Conservation (phyloP, 2,329 filamentous ascomycete genomes). For the Aspergillus spinulosporus region DNA sequence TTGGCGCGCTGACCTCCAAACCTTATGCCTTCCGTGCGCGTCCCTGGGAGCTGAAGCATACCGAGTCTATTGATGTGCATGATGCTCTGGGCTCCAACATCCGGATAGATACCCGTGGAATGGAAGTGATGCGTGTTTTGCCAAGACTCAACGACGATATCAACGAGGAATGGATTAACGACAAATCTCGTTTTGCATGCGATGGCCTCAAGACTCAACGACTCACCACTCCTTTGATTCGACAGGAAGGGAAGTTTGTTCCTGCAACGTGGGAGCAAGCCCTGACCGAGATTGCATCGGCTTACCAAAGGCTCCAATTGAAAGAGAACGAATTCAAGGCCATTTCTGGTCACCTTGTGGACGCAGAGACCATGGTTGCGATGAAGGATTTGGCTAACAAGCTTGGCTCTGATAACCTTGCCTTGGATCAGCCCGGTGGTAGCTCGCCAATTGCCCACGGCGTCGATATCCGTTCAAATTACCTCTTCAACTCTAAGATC, state of each 20-base stretch:
- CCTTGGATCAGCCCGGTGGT: slow-evolving; percentile 84
- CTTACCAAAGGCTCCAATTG: slow-evolving; percentile 75
- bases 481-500: slow-evolving; percentile 94
- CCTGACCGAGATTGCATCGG: slow-evolving; percentile 78
- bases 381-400: slow-evolving; percentile 97
- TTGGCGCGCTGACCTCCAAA: slow-evolving; percentile 94
- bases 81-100: slow-evolving; percentile 94
- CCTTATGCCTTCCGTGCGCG: slow-evolving; percentile 96
- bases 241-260: slow-evolving; percentile 85
- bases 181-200: slow-evolving; percentile 95
- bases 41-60: slow-evolving; percentile 96
- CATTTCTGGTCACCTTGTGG: slow-evolving; percentile 84
- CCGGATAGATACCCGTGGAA: slow-evolving; percentile 84
- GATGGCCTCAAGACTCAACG: slow-evolving; percentile 96
- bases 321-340: slow-evolving; percentile 95
- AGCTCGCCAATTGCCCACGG: slow-evolving; percentile 85
- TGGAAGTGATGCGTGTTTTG: slow-evolving; percentile 93
- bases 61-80: slow-evolving; percentile 91
- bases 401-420: slow-evolving; percentile 92
- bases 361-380: slow-evolving; percentile 90
- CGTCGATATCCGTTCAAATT: slow-evolving; percentile 90
- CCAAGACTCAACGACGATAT: slow-evolving; percentile 95
- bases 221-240: slow-evolving; percentile 86
- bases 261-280: slow-evolving; percentile 96
- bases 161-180: slow-evolving; percentile 99